phyloP scores from a whole-genome alignment of 345 rosid genomes.

The Melaleuca quinquenervia region DNA sequence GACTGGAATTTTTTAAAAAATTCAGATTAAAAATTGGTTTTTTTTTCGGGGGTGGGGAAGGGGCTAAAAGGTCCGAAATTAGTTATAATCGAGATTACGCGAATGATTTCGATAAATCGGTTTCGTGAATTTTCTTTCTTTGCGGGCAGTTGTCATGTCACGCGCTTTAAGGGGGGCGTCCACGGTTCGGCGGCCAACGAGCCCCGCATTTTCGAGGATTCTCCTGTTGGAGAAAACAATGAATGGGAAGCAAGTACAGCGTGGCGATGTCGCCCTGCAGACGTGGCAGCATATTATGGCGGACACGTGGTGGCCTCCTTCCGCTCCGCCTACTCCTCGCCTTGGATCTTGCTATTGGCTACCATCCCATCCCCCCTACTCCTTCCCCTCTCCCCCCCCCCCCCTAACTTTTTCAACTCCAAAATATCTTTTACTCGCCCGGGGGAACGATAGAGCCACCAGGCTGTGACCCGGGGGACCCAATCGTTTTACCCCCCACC shows the following conservation, averaged over 20 bases:
- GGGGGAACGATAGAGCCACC: not conserved
- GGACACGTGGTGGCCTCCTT: slow-evolving; percentile 13
- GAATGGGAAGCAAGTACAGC: not conserved
- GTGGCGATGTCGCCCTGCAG: slow-evolving; percentile 9
- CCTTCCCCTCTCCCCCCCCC: not conserved
- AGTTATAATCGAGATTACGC: not conserved
- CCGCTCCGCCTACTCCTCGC: slow-evolving; percentile 8
- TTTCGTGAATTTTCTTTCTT: not conserved
- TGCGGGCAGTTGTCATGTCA: not conserved
- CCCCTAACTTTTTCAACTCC: not conserved
- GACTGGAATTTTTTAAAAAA: no score
- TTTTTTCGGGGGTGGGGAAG: no score
- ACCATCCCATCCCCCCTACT: not conserved
- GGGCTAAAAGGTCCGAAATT: no score
- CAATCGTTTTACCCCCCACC: accelerated
- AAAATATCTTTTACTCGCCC: not conserved
- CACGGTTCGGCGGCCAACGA: not conserved
- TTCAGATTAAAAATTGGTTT: not conserved
- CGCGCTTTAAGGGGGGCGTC: not conserved
- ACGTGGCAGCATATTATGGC: not conserved
- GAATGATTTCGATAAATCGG: not conserved
- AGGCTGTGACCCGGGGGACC: not conserved
- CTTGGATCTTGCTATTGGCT: slow-evolving; percentile 35
- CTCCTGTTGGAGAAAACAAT: not conserved
- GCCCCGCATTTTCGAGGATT: not conserved